Evolutionary conservation across 371 early-diverging fungal genomes (phyloP).

Genomic region (Homolaphlyctis polyrhiza): DNA sequence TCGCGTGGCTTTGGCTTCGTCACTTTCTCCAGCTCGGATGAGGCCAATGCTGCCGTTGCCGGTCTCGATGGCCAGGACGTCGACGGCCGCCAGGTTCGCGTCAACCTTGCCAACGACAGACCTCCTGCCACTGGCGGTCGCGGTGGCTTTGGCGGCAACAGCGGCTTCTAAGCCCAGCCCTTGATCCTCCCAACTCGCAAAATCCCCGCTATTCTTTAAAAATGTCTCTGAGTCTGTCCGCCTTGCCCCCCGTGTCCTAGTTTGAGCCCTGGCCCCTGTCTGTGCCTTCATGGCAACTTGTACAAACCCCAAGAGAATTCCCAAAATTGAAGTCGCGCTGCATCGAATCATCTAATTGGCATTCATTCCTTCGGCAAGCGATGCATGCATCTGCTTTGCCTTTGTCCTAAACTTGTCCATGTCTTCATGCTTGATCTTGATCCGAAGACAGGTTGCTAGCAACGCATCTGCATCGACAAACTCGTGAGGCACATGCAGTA

Average conservation of each 20-base stretch:
- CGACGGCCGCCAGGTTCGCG: conserved; percentile 60
- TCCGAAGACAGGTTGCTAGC: background rate
- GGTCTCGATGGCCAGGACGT: conserved; percentile 49
- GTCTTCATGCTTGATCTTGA: conserved; percentile 7
- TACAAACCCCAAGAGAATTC: no score
- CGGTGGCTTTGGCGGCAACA: conserved; percentile 16
- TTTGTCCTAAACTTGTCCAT: background rate
- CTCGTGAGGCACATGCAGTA: conserved; percentile 2
- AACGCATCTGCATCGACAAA: conserved; percentile 5
- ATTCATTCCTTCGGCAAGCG: conserved; percentile 2
- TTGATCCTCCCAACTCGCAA: background rate
- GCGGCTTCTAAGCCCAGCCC: conserved; percentile 5
- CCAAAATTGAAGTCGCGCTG: background rate
- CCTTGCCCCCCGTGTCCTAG: background rate
- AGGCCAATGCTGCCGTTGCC: conserved; percentile 53
- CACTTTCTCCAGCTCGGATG: conserved; percentile 43
- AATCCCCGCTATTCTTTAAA: background rate
- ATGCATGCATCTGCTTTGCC: background rate
- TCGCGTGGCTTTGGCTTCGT: conserved; percentile 80
- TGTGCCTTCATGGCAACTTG: no score
- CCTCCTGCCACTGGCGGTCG: conserved; percentile 27
- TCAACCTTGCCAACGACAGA: conserved; percentile 41
- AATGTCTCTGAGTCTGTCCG: background rate
- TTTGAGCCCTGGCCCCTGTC: no score
- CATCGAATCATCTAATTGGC: background rate